phyloP scores from a whole-genome alignment of 345 rosid genomes.

The Lepidium africanum region DNA sequence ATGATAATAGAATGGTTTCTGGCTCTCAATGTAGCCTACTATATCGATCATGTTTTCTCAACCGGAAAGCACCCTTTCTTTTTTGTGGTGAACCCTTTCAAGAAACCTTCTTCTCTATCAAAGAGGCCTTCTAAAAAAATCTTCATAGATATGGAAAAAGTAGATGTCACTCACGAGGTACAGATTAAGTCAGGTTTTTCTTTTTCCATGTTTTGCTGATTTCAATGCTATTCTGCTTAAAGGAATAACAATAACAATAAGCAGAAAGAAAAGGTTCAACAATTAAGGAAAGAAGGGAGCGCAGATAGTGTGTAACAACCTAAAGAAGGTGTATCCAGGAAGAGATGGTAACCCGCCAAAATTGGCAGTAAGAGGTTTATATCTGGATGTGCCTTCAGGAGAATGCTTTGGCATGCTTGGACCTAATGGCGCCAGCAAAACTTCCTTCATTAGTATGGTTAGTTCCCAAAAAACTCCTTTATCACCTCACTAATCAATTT shows the following conservation, averaged over 20 bases:
- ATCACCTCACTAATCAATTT: background rate
- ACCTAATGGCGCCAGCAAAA: conserved; percentile 96
- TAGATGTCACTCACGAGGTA: conserved; percentile 59
- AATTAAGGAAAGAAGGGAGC: conserved; percentile 45
- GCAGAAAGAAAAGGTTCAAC: conserved; percentile 79
- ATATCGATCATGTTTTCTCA: conserved; percentile 45
- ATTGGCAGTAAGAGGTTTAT: conserved; percentile 73
- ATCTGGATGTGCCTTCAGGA: conserved; percentile 73
- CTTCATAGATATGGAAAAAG: conserved; percentile 60
- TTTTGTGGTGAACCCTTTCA: conserved; percentile 30
- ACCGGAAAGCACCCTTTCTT: conserved; percentile 41
- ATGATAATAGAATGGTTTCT: conserved; percentile 70
- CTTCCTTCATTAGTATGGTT: conserved; percentile 87
- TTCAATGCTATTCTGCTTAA: background rate
- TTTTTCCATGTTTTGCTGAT: background rate
- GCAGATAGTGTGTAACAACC: conserved; percentile 53
- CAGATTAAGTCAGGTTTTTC: background rate
- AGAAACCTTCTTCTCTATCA: conserved; percentile 31
- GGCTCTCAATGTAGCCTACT: conserved; percentile 52
- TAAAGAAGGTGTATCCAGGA: conserved; percentile 78
- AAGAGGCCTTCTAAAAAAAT: conserved; percentile 43
- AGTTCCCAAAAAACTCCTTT: background rate
- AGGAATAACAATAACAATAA: background rate
- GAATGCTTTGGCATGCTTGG: conserved; percentile 98
- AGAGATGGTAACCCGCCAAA: conserved; percentile 89